Conservation (phyloP, 2,329 filamentous ascomycete genomes). For the Amylocarpus encephaloides region DNA sequence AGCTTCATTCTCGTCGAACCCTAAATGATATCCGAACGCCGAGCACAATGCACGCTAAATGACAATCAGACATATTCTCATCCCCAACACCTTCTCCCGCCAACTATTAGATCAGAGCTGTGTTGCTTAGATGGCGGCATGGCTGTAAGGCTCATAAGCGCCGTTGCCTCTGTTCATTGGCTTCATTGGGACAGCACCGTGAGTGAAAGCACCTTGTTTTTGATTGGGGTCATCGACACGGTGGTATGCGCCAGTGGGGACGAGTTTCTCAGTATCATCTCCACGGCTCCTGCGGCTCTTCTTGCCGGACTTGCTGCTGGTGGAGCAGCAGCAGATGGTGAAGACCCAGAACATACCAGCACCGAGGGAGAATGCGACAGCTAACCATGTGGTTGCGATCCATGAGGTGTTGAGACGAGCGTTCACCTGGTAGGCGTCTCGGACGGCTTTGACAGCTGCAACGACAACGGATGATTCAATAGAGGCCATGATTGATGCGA, state of each 20-base stretch:
- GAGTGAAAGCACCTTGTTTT: slow-evolving; percentile 36
- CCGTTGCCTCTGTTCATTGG: slow-evolving; percentile 34
- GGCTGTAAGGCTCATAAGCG: slow-evolving; percentile 60
- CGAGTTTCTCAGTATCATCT: slow-evolving; percentile 28
- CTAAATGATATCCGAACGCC: background rate
- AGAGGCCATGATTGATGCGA: slow-evolving; percentile 66
- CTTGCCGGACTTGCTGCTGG: slow-evolving; percentile 15
- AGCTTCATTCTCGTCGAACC: background rate
- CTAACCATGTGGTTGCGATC: slow-evolving; percentile 71
- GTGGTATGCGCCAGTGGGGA: slow-evolving; percentile 36
- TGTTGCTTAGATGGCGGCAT: slow-evolving; percentile 40
- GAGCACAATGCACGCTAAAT: slow-evolving; percentile 1
- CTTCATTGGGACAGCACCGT: slow-evolving; percentile 32
- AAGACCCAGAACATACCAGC: slow-evolving; percentile 87
- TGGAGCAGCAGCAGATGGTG: slow-evolving; percentile 78
- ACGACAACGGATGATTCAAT: slow-evolving; percentile 65
- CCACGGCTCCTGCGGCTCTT: slow-evolving; percentile 12
- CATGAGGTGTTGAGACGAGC: slow-evolving; percentile 62
- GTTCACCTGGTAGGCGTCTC: slow-evolving; percentile 65
- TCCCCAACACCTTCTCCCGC: background rate
- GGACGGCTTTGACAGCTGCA: slow-evolving; percentile 58
- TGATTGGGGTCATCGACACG: slow-evolving; percentile 38
- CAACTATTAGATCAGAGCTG: background rate
- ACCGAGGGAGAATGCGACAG: slow-evolving; percentile 67
- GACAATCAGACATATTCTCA: background rate